Base-by-base conservation (phyloP, 495 filamentous ascomycete species). In the Parmelia sp. region DNA sequence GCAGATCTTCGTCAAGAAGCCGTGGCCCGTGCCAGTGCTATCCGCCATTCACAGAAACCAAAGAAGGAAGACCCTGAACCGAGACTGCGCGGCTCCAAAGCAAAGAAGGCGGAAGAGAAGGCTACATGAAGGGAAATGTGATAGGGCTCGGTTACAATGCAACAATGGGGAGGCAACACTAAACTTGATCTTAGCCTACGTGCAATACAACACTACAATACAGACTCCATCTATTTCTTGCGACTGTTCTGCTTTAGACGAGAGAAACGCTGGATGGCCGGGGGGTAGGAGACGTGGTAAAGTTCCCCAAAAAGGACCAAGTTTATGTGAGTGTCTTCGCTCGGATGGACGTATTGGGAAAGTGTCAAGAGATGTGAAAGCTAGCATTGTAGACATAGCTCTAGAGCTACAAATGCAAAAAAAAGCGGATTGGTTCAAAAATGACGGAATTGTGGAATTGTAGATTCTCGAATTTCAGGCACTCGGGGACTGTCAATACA, bases 1-100 rank as follows among this genome's bases (percentile, higher is more conserved):
- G 74, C 87, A 70, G 94, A 98, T 74, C 83, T 98, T 75, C 90
- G 91, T 67, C 82, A 86, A 72, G 87, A 86, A 69, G 92, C 92
- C 67, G 88, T 97, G 74, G 82, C 92, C 75, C 90, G 94, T 70
- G 93, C 89, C 69, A 91, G 87, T 74, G 90, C 90, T 71, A 83
- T 97, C 80, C 89, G 89, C 75, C 77, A 82, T 69, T 88, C 88
- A 62, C 90, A 96, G 83, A 79, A 80, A 71, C 75, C 86, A 62
- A 85, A 87, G 80, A 96, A 96, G 86, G 84, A 88, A 25, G 73
- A 78, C 61, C 83, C 86, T 68, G 84, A 83, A 76, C 69, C 72
- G 68, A 96, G 96, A 86, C 78, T 80, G 68, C 83, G 94, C 68
- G 93, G 94, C 55, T 78, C 80, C 31, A 91, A 91, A 82, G 94